phyloP scores from a whole-genome alignment of 768 basidiomycete genomes.

The Leccinum uliginosum region DNA sequence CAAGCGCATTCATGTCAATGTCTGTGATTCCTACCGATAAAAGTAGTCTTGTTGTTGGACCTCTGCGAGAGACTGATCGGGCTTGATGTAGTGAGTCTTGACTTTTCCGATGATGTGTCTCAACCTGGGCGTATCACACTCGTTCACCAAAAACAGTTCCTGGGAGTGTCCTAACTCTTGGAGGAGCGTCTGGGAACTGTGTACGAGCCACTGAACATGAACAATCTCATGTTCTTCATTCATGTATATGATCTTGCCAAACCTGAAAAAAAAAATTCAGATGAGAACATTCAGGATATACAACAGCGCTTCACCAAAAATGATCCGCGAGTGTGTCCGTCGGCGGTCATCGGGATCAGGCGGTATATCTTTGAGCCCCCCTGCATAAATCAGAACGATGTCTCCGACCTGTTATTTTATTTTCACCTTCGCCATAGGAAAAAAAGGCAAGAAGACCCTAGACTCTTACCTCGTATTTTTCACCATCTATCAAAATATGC shows the following conservation, averaged over 20 bases:
- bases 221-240: slow-evolving; percentile 37
- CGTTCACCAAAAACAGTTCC: slow-evolving; percentile 59
- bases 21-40: slow-evolving; percentile 50
- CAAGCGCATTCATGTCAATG: slow-evolving; percentile 29
- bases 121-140: slow-evolving; percentile 41
- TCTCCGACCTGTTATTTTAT: slow-evolving; percentile 54
- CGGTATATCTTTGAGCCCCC: slow-evolving; percentile 24
- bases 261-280: slow-evolving; percentile 47
- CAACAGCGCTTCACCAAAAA: slow-evolving; percentile 51
- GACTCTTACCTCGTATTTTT: slow-evolving; percentile 39
- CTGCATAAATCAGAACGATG: slow-evolving; percentile 48
- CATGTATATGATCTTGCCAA: slow-evolving; percentile 59
- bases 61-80: slow-evolving; percentile 22
- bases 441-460: background rate
- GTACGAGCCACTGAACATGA: slow-evolving; percentile 75
- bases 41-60: slow-evolving; percentile 43
- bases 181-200: slow-evolving; percentile 58
- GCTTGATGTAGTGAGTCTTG: slow-evolving; percentile 34
- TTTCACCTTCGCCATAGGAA: slow-evolving; percentile 4
- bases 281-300: background rate
- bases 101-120: slow-evolving; percentile 18
- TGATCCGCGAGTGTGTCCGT: slow-evolving; percentile 47
- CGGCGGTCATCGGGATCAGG: slow-evolving; percentile 33
- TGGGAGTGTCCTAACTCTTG: slow-evolving; percentile 56
- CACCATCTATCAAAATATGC: slow-evolving; percentile 39